Evolutionary conservation across 106 monocot species (phyloP), one percentile per base, ranked within the genome.

Genomic region (Agapanthus africanus): DNA sequence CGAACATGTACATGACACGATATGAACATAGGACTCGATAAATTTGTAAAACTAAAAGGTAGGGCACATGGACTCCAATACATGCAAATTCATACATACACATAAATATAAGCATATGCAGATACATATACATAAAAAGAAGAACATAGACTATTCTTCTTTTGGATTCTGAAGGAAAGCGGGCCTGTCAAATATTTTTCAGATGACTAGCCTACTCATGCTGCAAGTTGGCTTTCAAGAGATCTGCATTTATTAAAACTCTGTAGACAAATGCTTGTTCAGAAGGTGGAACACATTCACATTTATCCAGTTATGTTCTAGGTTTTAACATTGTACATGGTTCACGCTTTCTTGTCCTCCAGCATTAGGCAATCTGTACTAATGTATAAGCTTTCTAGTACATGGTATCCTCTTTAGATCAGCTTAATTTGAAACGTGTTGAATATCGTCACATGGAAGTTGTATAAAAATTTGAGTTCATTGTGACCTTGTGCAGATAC

Each of bases 151-250:
- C 13, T 47, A 47, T 47, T 47, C 46, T 47, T 47, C 46, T 47
- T 47, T 19, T 47, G 19, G 46, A 47, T 47, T 47, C 46, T 47
- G 46, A 47, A 47, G 46, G 46, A 47, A 47, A 47, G 46, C 46
- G 46, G 13, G 46, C 16, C 46, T 47, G 46, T 47, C 46, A 47
- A 47, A 47, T 68, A 68, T 40, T 68, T 40, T 68, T 27, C 67
- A 40, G 67, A 68, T 68, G 67, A 68, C 40, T 68, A 40, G 67
- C 67, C 67, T 15, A 68, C 40, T 11, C 26, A 68, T 18, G 30
- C 11, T 68, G 40, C 67, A 46, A 68, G 67, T 40, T 68, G 30
- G 67, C 67, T 40, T 68, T 68, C 30, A 40, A 68, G 31, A 68
- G 30, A 46, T 68, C 67, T 68, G 67, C 41, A 16, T 68, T 68